Evolutionary conservation across 352 stramenopile genomes (phyloP).

Genomic region (Pythium angustatum): DNA sequence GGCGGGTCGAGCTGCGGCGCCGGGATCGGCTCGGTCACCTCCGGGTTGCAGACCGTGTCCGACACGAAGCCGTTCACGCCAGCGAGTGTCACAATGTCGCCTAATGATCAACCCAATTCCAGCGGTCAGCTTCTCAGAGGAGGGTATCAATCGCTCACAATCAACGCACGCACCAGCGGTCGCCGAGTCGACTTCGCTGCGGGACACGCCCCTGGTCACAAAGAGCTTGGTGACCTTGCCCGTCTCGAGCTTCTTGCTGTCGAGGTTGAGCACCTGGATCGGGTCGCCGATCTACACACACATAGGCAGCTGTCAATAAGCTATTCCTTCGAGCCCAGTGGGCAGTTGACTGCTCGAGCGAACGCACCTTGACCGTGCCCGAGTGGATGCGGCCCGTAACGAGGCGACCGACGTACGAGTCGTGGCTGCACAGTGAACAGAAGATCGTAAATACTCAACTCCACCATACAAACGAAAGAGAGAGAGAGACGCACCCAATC

Average conservation of each 20-base stretch:
- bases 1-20: conserved; percentile 95
- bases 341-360: no score
- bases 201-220: conserved; percentile 73
- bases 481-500: conserved; percentile 53
- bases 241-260: conserved; percentile 76
- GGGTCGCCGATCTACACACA: conserved; percentile 69
- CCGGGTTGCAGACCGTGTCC: conserved; percentile 85
- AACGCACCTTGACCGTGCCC: conserved; percentile 77
- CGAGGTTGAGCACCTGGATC: conserved; percentile 89
- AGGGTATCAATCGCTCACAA: no score
- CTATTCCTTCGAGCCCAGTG: no score
- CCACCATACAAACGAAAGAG: not conserved
- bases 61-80: conserved; percentile 92
- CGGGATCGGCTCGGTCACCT: conserved; percentile 82
- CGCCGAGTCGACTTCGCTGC: conserved; percentile 87
- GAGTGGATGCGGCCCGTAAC: conserved; percentile 95
- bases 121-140: no score
- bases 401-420: conserved; percentile 97
- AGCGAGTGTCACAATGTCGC: conserved; percentile 97
- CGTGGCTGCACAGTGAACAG: conserved; percentile 74
- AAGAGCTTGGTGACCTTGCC: conserved; percentile 90
- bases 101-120: no score
- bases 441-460: not conserved
- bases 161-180: no score
- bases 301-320: no score